These are phyloP conservation scores for Mortierella sp. DNA, from an alignment of 371 early-diverging fungal species.

Conservation along the genomic window DNA sequence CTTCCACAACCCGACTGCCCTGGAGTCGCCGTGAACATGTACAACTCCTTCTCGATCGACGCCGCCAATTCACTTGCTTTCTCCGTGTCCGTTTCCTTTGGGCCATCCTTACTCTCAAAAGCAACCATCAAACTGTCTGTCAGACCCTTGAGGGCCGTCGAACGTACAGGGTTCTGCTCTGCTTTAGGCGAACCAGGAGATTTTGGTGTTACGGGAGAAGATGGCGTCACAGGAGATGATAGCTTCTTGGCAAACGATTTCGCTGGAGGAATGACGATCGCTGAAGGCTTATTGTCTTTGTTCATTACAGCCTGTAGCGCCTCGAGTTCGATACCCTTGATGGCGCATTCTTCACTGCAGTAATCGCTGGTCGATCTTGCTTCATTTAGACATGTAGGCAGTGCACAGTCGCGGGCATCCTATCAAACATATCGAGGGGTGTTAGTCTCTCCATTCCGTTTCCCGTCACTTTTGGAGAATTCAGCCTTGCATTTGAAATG, in stretches of 20 bases:
- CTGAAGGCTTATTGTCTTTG: slow-evolving; percentile 20
- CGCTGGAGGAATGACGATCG: slow-evolving; percentile 22
- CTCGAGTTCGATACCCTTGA: slow-evolving; percentile 51
- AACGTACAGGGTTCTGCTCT: slow-evolving; percentile 66
- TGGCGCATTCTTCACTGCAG: slow-evolving; percentile 57
- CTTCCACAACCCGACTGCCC: slow-evolving; percentile 57
- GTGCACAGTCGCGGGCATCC: slow-evolving; percentile 45
- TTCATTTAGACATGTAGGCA: slow-evolving; percentile 48
- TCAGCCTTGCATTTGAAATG: no score
- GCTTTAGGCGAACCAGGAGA: slow-evolving; percentile 48
- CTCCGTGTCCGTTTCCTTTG: slow-evolving; percentile 15
- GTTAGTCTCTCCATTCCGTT: neutral
- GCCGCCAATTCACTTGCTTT: slow-evolving; percentile 20
- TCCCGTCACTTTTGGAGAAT: no score
- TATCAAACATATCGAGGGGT: neutral
- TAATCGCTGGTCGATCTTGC: slow-evolving; percentile 37
- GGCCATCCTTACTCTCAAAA: slow-evolving; percentile 15
- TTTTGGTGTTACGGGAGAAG: slow-evolving; percentile 31
- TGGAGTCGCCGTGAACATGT: slow-evolving; percentile 44
- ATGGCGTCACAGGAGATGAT: slow-evolving; percentile 20
- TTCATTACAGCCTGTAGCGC: slow-evolving; percentile 32
- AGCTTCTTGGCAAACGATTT: slow-evolving; percentile 20
- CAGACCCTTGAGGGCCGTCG: slow-evolving; percentile 66
- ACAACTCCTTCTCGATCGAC: slow-evolving; percentile 46
- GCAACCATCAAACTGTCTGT: slow-evolving; percentile 46